Evolutionary conservation across 257 asterid species (phyloP).

Genomic region (Petunia axillaris): DNA sequence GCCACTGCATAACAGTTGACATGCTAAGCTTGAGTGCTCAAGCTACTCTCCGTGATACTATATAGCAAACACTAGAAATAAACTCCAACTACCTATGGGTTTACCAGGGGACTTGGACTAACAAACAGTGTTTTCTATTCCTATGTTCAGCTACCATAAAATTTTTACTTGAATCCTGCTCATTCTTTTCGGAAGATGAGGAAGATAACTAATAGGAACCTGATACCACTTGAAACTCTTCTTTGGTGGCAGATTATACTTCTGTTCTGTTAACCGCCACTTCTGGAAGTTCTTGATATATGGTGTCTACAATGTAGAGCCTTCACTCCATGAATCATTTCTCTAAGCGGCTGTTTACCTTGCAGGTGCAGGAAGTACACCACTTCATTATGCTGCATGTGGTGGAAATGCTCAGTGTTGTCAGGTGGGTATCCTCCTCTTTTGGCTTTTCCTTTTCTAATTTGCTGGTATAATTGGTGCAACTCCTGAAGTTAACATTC

Average conservation of each 20-base stretch:
- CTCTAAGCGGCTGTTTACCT: constrained; percentile 4
- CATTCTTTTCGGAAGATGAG: background rate
- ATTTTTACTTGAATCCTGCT: background rate
- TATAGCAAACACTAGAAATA: background rate
- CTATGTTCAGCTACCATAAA: background rate
- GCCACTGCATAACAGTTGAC: background rate
- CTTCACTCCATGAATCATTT: background rate
- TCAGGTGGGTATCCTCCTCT: constrained; percentile 55
- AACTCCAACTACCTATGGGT: background rate
- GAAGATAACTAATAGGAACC: background rate
- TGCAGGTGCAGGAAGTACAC: constrained; percentile 89
- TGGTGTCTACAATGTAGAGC: background rate
- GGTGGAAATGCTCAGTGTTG: constrained; percentile 92
- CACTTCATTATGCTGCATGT: constrained; percentile 94
- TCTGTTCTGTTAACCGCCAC: background rate
- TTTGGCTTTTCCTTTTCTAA: background rate
- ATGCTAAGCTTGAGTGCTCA: background rate
- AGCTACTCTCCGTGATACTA: background rate
- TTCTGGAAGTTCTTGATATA: background rate
- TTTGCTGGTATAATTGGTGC: background rate
- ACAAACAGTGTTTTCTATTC: background rate
- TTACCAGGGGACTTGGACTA: background rate
- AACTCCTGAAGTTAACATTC: background rate
- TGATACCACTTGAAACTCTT: background rate
- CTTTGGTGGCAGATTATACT: background rate